These are phyloP conservation scores for Dendrocalamus latiflorus DNA, from an alignment of 202 grass and related monocot genomes.

Conservation along the genomic window DNA sequence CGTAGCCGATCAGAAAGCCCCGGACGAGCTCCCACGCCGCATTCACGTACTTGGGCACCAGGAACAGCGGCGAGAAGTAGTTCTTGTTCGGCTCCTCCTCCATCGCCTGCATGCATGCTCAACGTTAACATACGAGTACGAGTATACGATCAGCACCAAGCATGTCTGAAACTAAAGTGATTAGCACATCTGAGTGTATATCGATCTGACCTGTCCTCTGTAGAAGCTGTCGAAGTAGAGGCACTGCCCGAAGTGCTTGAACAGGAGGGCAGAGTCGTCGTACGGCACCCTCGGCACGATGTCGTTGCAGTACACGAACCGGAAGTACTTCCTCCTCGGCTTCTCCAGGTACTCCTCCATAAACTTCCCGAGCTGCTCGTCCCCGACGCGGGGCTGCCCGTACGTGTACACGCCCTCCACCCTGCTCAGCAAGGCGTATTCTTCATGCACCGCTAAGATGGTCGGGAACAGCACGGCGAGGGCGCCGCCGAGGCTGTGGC, in stretches of 20 bases:
- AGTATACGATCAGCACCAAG: no score
- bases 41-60: conserved; percentile 52
- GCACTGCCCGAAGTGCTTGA: conserved; percentile 57
- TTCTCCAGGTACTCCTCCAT: conserved; percentile 11
- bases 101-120: neutral
- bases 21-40: conserved; percentile 59
- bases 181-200: neutral
- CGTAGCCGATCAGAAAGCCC: conserved; percentile 35
- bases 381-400: conserved; percentile 72
- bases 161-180: no score
- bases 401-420: conserved; percentile 74
- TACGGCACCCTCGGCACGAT: conserved; percentile 72
- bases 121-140: neutral
- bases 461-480: conserved; percentile 61
- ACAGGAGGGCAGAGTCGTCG: conserved; percentile 53
- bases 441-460: conserved; percentile 43
- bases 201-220: neutral
- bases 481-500: conserved; percentile 82
- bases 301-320: conserved; percentile 83
- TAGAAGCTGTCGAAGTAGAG: conserved; percentile 64
- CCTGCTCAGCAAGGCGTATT: conserved; percentile 17
- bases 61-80: conserved; percentile 51
- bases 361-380: conserved; percentile 39
- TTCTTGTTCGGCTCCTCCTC: conserved; percentile 69
- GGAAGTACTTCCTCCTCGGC: conserved; percentile 35